phyloP scores from a whole-genome alignment of 768 basidiomycete species.

The Clitopilus hobsonii region DNA sequence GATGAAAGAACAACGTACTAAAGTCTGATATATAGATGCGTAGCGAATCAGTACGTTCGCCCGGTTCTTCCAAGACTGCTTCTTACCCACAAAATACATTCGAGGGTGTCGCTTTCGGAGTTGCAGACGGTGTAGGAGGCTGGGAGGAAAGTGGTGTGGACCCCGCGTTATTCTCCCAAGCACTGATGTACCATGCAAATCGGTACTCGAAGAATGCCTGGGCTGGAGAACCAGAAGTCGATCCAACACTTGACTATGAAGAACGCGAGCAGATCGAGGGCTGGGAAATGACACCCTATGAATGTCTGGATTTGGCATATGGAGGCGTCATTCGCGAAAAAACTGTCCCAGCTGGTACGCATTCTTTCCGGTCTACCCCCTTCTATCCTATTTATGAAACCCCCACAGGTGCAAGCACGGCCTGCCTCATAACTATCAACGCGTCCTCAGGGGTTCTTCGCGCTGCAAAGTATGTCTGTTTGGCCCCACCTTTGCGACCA shows the following conservation, averaged over 20 bases:
- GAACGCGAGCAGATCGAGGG: constrained; percentile 63
- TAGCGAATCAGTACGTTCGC: constrained; percentile 63
- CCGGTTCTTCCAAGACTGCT: constrained; percentile 24
- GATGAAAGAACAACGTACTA: background rate
- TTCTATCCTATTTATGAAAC: constrained; percentile 13
- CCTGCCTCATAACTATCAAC: constrained; percentile 71
- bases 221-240: constrained; percentile 81
- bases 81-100: constrained; percentile 2
- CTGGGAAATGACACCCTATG: constrained; percentile 70
- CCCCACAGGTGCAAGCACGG: constrained; percentile 74
- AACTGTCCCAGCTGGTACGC: constrained; percentile 60
- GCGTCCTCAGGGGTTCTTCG: constrained; percentile 70
- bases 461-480: constrained; percentile 61
- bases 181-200: constrained; percentile 84
- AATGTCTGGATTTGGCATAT: constrained; percentile 71
- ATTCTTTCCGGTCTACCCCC: constrained; percentile 18
- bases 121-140: constrained; percentile 92
- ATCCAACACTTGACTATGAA: constrained; percentile 72
- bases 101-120: constrained; percentile 74
- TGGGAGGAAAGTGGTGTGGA: constrained; percentile 85
- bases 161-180: constrained; percentile 86
- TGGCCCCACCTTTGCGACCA: background rate
- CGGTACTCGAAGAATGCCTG: constrained; percentile 68
- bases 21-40: constrained; percentile 51
- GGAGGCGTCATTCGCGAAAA: constrained; percentile 66